Evolutionary conservation across 2,329 filamentous ascomycete species (phyloP).

Genomic region (Graphilbum sp.): DNA sequence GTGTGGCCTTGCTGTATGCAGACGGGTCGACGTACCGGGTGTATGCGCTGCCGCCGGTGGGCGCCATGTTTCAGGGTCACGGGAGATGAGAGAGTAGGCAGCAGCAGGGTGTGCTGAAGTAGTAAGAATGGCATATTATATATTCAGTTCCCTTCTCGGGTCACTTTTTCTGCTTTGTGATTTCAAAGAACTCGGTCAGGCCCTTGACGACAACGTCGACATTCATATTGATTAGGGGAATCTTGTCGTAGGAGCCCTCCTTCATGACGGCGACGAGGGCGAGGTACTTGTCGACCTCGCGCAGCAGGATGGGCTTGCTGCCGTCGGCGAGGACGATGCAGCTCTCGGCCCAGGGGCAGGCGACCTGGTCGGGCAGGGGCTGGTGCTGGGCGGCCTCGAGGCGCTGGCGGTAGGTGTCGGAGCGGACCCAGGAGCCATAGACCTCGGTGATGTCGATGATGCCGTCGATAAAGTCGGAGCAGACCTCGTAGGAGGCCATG

Average conservation of each 20-base stretch:
- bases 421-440: constrained; percentile 60
- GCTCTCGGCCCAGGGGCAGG: constrained; percentile 49
- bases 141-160: not conserved
- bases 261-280: constrained; percentile 77
- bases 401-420: constrained; percentile 33
- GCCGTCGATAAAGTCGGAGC: constrained; percentile 95
- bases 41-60: constrained; percentile 23
- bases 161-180: constrained; percentile 38
- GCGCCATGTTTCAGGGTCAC: constrained; percentile 2
- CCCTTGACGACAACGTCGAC: constrained; percentile 69
- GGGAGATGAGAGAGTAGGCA: not conserved
- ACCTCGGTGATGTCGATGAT: constrained; percentile 95
- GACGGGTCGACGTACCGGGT: constrained; percentile 31
- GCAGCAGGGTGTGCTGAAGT: no score
- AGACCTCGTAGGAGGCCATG: constrained; percentile 94
- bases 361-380: constrained; percentile 48
- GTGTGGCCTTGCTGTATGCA: constrained; percentile 33
- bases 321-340: constrained; percentile 50
- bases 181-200: constrained; percentile 62
- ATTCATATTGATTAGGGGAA: constrained; percentile 75
- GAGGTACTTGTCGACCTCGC: constrained; percentile 58
- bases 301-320: constrained; percentile 47
- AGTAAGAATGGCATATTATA: not conserved
- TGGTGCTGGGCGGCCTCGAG: constrained; percentile 46
- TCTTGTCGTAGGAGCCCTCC: constrained; percentile 69